Evolutionary conservation across 192 early-diverging fungal species (phyloP).

Genomic region (Kickxella alabastrina): DNA sequence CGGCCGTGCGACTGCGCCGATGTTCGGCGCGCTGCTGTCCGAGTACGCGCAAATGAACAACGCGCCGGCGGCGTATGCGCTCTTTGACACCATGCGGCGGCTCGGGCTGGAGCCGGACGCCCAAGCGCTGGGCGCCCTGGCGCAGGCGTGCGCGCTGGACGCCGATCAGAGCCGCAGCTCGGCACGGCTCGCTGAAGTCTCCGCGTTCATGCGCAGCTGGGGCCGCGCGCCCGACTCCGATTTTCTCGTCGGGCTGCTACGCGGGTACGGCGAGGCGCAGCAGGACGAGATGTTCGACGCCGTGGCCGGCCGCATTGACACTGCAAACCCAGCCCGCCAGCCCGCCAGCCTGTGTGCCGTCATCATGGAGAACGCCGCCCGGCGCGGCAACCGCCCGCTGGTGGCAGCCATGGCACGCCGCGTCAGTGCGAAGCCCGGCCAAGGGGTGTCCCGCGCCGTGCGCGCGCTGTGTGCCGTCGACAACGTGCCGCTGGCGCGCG

Average conservation of each 20-base stretch:
- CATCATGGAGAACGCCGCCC: conserved; percentile 23
- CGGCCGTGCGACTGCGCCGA: conserved; percentile 5
- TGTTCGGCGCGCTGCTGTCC: conserved; percentile 17
- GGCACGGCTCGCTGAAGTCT: conserved; percentile 11
- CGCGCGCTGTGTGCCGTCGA: conserved; percentile 9
- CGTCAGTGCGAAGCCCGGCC: not conserved
- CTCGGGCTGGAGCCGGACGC: not conserved
- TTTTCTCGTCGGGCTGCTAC: conserved; percentile 27
- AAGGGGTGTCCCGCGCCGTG: conserved; percentile 7
- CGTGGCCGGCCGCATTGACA: conserved; percentile 5
- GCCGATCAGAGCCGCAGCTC: conserved; percentile 6
- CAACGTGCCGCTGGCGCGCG: not conserved
- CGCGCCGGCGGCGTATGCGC: conserved; percentile 18
- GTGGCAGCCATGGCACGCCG: conserved; percentile 7
- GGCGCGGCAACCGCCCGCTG: conserved; percentile 3
- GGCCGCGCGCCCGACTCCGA: conserved; percentile 3
- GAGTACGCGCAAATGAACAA: conserved; percentile 27
- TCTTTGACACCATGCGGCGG: conserved; percentile 21
- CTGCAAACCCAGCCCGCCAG: not conserved
- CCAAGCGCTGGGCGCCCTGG: conserved; percentile 9
- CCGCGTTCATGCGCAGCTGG: conserved; percentile 35
- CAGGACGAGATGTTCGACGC: conserved; percentile 44
- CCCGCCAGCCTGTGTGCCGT: not conserved
- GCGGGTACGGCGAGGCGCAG: conserved; percentile 25
- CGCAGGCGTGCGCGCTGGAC: conserved; percentile 14